These are phyloP conservation scores for Stephanodiscus triporus DNA, from an alignment of 108 stramenopile species.

Conservation along the genomic window DNA sequence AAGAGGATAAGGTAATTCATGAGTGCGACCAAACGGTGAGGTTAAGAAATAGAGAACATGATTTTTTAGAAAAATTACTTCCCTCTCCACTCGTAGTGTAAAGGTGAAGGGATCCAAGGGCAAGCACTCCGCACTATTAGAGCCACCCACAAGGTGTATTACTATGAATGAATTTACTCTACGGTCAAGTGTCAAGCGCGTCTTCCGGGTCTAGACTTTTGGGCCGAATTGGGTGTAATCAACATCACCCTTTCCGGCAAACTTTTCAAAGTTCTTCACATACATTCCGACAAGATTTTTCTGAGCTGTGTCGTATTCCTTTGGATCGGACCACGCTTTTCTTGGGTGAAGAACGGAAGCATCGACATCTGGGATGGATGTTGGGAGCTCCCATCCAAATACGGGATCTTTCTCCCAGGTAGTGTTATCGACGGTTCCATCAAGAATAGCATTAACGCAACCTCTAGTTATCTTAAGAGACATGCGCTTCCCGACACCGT, in stretches of 20 bases:
- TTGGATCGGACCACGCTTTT: conserved; percentile 88
- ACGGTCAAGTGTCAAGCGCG: no score
- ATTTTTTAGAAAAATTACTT: no score
- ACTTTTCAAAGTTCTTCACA: conserved; percentile 94
- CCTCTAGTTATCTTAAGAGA: conserved; percentile 94
- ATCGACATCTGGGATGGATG: conserved; percentile 81
- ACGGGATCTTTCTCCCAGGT: conserved; percentile 76
- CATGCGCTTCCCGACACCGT: conserved; percentile 96
- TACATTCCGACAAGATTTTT: conserved; percentile 93
- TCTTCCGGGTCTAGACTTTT: conserved; percentile 59
- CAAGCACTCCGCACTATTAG: no score
- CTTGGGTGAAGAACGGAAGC: conserved; percentile 82
- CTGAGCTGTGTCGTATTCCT: conserved; percentile 85
- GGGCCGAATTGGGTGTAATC: conserved; percentile 92
- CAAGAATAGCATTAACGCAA: conserved; percentile 94
- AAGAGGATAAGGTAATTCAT: no score
- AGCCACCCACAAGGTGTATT: no score
- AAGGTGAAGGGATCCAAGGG: no score
- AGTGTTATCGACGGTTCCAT: conserved; percentile 89
- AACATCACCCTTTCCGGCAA: conserved; percentile 76
- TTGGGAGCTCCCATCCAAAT: conserved; percentile 95
- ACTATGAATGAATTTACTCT: no score
- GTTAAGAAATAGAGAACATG: no score
- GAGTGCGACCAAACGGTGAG: no score
- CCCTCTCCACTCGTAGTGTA: no score